These are phyloP conservation scores for Ehretia macrophylla DNA, from an alignment of 257 asterid genomes.

Conservation along the genomic window DNA sequence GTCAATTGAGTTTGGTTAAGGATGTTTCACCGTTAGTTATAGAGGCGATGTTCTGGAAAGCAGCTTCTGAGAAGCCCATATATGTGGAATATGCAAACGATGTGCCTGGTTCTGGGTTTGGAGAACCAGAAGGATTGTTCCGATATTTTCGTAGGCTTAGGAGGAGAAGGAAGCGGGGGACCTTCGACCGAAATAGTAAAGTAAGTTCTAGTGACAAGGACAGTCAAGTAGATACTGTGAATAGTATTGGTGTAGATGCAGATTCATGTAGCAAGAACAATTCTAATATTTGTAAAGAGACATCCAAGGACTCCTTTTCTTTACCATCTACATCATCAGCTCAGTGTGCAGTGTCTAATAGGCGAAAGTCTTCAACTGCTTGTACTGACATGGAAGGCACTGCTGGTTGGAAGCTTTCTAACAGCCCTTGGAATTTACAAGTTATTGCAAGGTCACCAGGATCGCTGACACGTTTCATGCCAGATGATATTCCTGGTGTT, in stretches of 20 bases:
- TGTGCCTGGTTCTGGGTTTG: slow-evolving; percentile 94
- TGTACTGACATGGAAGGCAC: slow-evolving; percentile 64
- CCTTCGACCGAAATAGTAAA: slow-evolving; percentile 54
- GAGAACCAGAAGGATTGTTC: slow-evolving; percentile 74
- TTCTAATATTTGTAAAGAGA: slow-evolving; percentile 30
- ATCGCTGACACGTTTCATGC: slow-evolving; percentile 94
- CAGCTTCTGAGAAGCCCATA: slow-evolving; percentile 77
- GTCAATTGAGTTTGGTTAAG: slow-evolving; percentile 60
- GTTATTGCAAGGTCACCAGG: slow-evolving; percentile 93
- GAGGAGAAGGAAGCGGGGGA: slow-evolving; percentile 62
- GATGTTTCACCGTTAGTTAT: slow-evolving; percentile 71
- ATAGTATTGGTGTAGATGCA: slow-evolving; percentile 29
- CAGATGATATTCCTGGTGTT: slow-evolving; percentile 99
- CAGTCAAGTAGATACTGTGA: slow-evolving; percentile 34
- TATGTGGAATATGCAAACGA: slow-evolving; percentile 96
- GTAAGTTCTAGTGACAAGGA: slow-evolving; percentile 34
- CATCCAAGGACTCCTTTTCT: slow-evolving; percentile 23
- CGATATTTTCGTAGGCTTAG: slow-evolving; percentile 46
- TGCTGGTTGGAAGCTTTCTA: slow-evolving; percentile 95
- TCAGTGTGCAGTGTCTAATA: slow-evolving; percentile 27
- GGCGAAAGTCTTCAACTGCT: slow-evolving; percentile 32
- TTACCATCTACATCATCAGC: slow-evolving; percentile 25
- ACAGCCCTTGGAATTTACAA: slow-evolving; percentile 98
- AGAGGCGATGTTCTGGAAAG: slow-evolving; percentile 91
- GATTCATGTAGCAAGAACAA: slow-evolving; percentile 30